Percentiles rank a stretch among this genome's conserved stretches.
Conservation (phyloP, 495 filamentous ascomycete species). For the Bacidia gigantensis region DNA sequence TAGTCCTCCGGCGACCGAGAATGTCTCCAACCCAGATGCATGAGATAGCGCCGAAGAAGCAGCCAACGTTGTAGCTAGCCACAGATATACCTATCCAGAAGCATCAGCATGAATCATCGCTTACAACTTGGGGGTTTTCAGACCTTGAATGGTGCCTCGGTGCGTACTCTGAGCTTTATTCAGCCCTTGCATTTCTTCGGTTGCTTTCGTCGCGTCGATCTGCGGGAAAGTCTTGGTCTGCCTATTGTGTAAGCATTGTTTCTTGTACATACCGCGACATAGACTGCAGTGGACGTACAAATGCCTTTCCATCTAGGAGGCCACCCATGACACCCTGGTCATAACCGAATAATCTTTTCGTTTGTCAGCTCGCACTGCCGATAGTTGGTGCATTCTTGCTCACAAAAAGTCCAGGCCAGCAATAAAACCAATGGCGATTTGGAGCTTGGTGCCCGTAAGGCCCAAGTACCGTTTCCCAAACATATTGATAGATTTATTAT, state of each 20-base stretch:
- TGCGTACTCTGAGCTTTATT: slow-evolving; percentile 20
- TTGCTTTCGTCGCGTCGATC: slow-evolving; percentile 34
- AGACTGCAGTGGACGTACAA: slow-evolving; percentile 2
- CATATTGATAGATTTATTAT: neutral
- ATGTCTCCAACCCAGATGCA: slow-evolving; percentile 59
- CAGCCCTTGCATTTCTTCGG: slow-evolving; percentile 17
- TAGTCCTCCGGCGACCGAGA: slow-evolving; percentile 55
- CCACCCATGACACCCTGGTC: slow-evolving; percentile 33
- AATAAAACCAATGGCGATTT: slow-evolving; percentile 52
- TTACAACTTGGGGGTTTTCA: neutral
- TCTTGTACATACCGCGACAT: neutral
- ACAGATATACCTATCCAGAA: slow-evolving; percentile 35
- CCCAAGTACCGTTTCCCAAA: slow-evolving; percentile 27
- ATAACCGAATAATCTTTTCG: slow-evolving; percentile 34
- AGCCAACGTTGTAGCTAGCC: slow-evolving; percentile 61
- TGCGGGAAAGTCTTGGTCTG: slow-evolving; percentile 39
- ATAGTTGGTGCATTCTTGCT: too few relatives aligned
- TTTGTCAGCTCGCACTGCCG: too few relatives aligned
- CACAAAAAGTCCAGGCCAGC: slow-evolving; percentile 57
- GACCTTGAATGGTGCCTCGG: slow-evolving; percentile 44
- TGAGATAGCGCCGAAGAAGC: slow-evolving; percentile 55
- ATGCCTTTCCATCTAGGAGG: slow-evolving; percentile 12
- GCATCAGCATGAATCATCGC: neutral
- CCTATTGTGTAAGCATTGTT: neutral
- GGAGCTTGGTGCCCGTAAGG: slow-evolving; percentile 50